Evolutionary conservation across 257 asterid species (phyloP), one percentile per base, ranked within the genome.

Genomic region (Eustoma russellianum): DNA sequence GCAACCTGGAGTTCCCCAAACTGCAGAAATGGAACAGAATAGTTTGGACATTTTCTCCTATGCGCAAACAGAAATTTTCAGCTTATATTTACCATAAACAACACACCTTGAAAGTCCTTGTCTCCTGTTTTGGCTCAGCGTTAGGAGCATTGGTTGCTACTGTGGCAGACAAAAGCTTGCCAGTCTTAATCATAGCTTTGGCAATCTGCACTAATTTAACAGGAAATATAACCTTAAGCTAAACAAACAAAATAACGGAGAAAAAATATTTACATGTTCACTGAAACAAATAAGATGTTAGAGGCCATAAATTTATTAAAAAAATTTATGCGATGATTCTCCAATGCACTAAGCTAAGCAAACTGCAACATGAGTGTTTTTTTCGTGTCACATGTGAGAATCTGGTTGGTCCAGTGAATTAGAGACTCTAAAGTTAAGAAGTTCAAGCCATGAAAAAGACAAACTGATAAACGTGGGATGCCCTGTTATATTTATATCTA

Each of bases 1-100:
- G 77, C 98, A 52, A 87, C 93, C 70, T 91, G 95, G 69, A 91
- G 98, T 15, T 76, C 86, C 49, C 98, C 97, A 72, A 91, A 87
- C 98, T 91, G 83, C 71, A 52, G 61, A 51, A 55, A 48, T 50
- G 45, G 33, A 41, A 53, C 40, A 52, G 33, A n/a, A n/a, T n/a
- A n/a, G n/a, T n/a, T n/a, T n/a, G n/a, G n/a, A n/a, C n/a, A n/a
- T n/a, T n/a, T n/a, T n/a, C n/a, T n/a, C n/a, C n/a, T n/a, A n/a
- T n/a, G n/a, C n/a, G n/a, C n/a, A n/a, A n/a, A n/a, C n/a, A n/a
- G n/a, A n/a, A n/a, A n/a, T n/a, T n/a, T n/a, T n/a, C n/a, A n/a
- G n/a, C n/a, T n/a, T n/a, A n/a, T n/a, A n/a, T n/a, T 41, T 41
- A 52, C 33, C 61, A 48, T 56, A 64, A 24, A 41, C 41, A 15